phyloP scores from a whole-genome alignment of 148 eudicot species.

The Simmondsia chinensis region DNA sequence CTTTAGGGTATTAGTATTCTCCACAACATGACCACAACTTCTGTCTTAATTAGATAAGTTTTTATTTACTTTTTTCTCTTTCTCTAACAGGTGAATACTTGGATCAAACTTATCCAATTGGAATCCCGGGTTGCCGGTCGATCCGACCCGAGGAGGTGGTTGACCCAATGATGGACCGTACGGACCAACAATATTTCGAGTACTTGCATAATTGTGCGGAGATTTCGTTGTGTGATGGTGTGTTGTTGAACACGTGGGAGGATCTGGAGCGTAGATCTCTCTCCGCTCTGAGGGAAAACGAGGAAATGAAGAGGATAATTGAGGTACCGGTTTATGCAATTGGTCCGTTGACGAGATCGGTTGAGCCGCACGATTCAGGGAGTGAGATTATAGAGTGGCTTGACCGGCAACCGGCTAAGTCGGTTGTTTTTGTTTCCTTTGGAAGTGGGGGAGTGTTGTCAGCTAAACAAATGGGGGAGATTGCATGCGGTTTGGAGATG shows the following conservation, averaged over 20 bases:
- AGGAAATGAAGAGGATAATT: conserved; percentile 1
- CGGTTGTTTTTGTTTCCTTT: conserved; percentile 17
- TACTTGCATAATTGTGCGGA: conserved; percentile 16
- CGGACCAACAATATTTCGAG: conserved; percentile 12
- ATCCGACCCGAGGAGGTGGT: conserved; percentile 28
- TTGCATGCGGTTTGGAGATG: conserved; percentile 28
- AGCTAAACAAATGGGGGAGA: conserved; percentile 14
- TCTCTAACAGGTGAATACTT: conserved; percentile 15
- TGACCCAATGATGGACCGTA: conserved; percentile 35
- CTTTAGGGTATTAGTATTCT: too few relatives aligned
- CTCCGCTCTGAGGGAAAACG: conserved; percentile 20
- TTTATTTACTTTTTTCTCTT: too few relatives aligned
- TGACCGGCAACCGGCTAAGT: conserved; percentile 12
- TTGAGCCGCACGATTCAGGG: not conserved
- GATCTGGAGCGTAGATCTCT: conserved; percentile 29
- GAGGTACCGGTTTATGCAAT: conserved; percentile 25
- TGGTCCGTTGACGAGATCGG: conserved; percentile 25
- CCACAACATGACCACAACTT: too few relatives aligned
- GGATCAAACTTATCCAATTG: conserved; percentile 13
- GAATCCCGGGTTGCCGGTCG: conserved; percentile 25
- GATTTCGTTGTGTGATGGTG: conserved; percentile 21
- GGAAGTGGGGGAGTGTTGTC: conserved; percentile 22
- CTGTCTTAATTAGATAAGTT: too few relatives aligned
- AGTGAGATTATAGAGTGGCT: conserved; percentile 12
- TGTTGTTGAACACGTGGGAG: conserved; percentile 39